Base-by-base conservation (phyloP, 176 grass and related monocot species). In the Neostapfia colusana region DNA sequence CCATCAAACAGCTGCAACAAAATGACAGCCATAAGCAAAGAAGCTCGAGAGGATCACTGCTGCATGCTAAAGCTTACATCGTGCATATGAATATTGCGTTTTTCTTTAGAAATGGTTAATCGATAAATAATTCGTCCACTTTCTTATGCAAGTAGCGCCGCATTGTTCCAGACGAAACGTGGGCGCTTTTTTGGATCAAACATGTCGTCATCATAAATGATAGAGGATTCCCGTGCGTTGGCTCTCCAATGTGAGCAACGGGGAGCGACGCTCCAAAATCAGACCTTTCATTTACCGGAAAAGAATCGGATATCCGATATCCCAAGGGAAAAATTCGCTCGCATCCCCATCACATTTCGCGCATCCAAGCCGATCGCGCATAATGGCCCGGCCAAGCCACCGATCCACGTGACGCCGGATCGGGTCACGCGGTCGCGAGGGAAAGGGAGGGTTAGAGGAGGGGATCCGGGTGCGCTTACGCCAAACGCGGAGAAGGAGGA, bases 1-100 rank as follows among this genome's bases (percentile, higher is more conserved):
- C 95, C 95, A 80, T 99, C 95, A 82, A 99, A 95, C 54, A 99
- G 83, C 95, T 99, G 83, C 74, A 92, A 82, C 50, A 41, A 68
- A 77, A 65, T 6, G 53, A 57, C 20, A 41, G 0, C 5, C 1
- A 11, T 58, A 21, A 75, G 16, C 48, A 21, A 57, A 57, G 69
- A 74, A 59, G 31, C 40, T 10, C 11, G 8, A 5, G 17, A 65
- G 10, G 37, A 8, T 15, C 71, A 31, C 37, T 48, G 60, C 8
- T 71, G 24, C 6, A n/a, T 34, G 72, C 24, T 75, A 5, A 83
- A 63, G 66, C 23, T 64, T 4, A 2, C n/a, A 74, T 53, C 43
- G 11, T 61, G 38, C 18, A 68, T 54, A 16, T 26, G 21, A n/a
- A 65, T 58, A 17, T 35, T 21, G 1, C 21, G 16, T 21, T n/a